These are phyloP conservation scores for Alternaria brassicae DNA, from an alignment of 2,329 filamentous ascomycete species.

Conservation along the genomic window DNA sequence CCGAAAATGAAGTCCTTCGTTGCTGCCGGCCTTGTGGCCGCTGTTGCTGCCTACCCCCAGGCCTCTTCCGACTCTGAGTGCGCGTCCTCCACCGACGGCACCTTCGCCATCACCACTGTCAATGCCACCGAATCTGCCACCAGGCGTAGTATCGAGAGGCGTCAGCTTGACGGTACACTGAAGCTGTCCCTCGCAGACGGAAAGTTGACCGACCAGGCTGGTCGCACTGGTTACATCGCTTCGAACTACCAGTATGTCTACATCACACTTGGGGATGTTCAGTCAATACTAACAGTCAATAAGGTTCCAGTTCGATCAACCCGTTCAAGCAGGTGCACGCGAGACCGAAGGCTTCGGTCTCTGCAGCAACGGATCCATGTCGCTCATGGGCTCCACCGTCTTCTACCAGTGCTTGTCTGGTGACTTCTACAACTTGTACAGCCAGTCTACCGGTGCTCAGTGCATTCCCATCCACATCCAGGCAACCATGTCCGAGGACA, in stretches of 20 bases:
- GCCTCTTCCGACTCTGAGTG: constrained; percentile 60
- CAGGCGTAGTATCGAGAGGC: constrained; percentile 38
- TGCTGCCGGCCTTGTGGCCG: constrained; percentile 39
- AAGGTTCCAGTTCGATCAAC: constrained; percentile 52
- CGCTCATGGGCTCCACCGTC: constrained; percentile 65
- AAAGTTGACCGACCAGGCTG: constrained; percentile 68
- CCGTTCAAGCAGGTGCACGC: constrained; percentile 70
- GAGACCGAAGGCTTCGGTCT: constrained; percentile 76
- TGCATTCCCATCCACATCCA: constrained; percentile 60
- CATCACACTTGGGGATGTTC: too few species aligned
- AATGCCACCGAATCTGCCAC: constrained; percentile 45
- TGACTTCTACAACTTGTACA: constrained; percentile 83
- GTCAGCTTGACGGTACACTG: constrained; percentile 56
- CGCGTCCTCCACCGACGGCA: constrained; percentile 57
- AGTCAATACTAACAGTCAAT: constrained; percentile 9
- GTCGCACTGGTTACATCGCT: constrained; percentile 79
- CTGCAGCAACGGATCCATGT: constrained; percentile 72
- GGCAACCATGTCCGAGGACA: constrained; percentile 17
- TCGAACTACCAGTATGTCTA: constrained; percentile 70
- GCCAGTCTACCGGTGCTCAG: constrained; percentile 71
- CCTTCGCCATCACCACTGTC: constrained; percentile 67
- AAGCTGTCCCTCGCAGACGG: constrained; percentile 68
- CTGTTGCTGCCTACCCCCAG: constrained; percentile 38
- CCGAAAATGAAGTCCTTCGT: constrained; percentile 44
- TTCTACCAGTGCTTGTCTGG: constrained; percentile 81